phyloP scores from a whole-genome alignment of 2,329 filamentous ascomycete genomes.

The Aureobasidium sp. region DNA sequence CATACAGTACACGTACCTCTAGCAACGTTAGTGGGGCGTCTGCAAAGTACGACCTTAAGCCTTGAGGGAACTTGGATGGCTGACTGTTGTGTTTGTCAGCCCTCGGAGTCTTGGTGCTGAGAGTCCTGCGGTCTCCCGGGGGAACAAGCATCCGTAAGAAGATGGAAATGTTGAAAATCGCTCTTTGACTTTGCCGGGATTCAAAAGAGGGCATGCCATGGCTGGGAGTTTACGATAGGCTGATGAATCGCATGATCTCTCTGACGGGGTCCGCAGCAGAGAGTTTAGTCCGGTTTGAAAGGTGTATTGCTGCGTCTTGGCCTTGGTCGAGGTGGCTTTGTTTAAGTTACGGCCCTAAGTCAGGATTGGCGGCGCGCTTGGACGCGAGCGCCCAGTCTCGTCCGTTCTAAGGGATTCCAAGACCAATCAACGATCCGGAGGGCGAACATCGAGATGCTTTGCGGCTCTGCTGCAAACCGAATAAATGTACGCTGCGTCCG shows the following conservation, averaged over 20 bases:
- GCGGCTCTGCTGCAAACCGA: background rate
- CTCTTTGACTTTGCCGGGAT: background rate
- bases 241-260: conserved; percentile 1
- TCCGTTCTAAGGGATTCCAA: background rate
- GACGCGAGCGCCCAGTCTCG: background rate
- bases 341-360: conserved; percentile 4
- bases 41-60: background rate
- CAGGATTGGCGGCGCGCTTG: background rate
- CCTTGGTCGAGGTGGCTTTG: background rate
- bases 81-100: background rate
- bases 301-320: background rate
- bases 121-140: background rate
- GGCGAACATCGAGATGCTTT: background rate
- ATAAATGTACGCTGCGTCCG: conserved; percentile 5
- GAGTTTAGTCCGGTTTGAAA: background rate
- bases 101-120: background rate
- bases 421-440: background rate
- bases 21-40: conserved; percentile 1
- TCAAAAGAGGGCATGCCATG: background rate
- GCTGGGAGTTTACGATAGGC: background rate
- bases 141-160: background rate
- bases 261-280: background rate
- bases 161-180: background rate
- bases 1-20: background rate
- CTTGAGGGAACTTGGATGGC: background rate